Evolutionary conservation across 768 basidiomycete genomes (phyloP).

Genomic region (Collybia sordida): DNA sequence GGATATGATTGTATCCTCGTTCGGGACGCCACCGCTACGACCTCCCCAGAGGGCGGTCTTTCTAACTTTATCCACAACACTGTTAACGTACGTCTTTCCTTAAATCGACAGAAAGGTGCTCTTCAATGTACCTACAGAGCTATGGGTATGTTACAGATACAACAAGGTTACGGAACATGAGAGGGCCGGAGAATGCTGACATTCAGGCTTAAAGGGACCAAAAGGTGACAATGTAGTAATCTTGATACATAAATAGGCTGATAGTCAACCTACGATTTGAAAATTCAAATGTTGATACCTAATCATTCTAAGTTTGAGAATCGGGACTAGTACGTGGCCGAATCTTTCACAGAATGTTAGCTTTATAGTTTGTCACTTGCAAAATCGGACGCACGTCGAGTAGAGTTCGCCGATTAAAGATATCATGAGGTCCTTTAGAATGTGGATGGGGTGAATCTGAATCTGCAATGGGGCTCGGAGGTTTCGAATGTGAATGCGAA

Average conservation of each 20-base stretch:
- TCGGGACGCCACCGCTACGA: constrained; percentile 60
- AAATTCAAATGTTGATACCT: not conserved
- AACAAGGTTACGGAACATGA: constrained; percentile 21
- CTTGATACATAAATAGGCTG: too few relatives aligned
- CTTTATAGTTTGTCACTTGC: not conserved
- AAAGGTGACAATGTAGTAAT: too few relatives aligned
- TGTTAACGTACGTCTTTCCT: constrained; percentile 41
- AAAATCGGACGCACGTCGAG: constrained; percentile 31
- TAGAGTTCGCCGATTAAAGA: constrained; percentile 32
- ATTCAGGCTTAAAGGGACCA: too few relatives aligned
- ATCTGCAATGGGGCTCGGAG: constrained; percentile 23
- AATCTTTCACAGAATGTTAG: constrained; percentile 19
- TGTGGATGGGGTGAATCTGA: constrained; percentile 18
- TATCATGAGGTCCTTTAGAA: not conserved
- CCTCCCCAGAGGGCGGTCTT: constrained; percentile 54
- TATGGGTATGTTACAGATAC: constrained; percentile 54
- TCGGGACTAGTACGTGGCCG: constrained; percentile 21
- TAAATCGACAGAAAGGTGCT: not conserved
- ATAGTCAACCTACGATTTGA: not conserved
- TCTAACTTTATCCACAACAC: constrained; percentile 61
- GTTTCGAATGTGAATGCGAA: constrained; percentile 26
- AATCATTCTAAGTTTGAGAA: not conserved
- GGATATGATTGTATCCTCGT: constrained; percentile 66
- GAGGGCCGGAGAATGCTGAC: not conserved
- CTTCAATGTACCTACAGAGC: constrained; percentile 28